Evolutionary conservation across 139 green algal species (phyloP), one percentile per base, ranked within the genome.

Genomic region (Coelastrella sp.): DNA sequence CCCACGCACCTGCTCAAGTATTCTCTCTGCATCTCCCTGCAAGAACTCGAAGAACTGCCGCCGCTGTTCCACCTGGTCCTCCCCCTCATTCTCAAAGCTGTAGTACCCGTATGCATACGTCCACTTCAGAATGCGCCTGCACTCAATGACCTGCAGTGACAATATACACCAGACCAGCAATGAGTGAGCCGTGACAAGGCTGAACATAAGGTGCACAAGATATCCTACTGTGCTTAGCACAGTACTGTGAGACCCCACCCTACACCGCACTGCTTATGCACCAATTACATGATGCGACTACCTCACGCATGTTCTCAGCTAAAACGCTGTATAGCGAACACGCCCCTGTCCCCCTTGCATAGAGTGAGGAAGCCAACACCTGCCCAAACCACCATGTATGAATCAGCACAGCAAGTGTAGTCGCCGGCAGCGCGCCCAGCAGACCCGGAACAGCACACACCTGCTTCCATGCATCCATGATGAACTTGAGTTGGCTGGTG

Each of bases 41-140:
- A 97, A 95, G 92, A 98, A 99, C 95, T 99, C 97, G 79, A 99
- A 99, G 90, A 99, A 99, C 14, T 91, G 88, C 77, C 89, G 54
- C 86, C 64, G 71, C 80, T 90, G 66, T 5, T 20, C 54, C 4
- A 64, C 58, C 11, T 32, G 57, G 14, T 13, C 68, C 6, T 58
- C 16, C 47, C 68, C 92, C 47, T 88, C 56, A 19, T 96, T 93
- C 54, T 92, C 93, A 90, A 98, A 99, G 60, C 88, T 91, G 94
- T 99, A 99, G 94, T 97, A 99, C 16, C 97, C 98, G 78, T 97
- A 98, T 13, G 96, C 96, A 91, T 99, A 99, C 65, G 98, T 99
- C 97, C 98, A 99, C 94, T 99, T 99, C 14, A 99, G 94, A n/a
- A 99, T 96, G 65, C 98, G 95, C 23, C 97, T 93, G 95, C 98